Evolutionary conservation across 257 asterid genomes (phyloP), one percentile per base, ranked within the genome.

Genomic region (Paraleonurus japonicus): DNA sequence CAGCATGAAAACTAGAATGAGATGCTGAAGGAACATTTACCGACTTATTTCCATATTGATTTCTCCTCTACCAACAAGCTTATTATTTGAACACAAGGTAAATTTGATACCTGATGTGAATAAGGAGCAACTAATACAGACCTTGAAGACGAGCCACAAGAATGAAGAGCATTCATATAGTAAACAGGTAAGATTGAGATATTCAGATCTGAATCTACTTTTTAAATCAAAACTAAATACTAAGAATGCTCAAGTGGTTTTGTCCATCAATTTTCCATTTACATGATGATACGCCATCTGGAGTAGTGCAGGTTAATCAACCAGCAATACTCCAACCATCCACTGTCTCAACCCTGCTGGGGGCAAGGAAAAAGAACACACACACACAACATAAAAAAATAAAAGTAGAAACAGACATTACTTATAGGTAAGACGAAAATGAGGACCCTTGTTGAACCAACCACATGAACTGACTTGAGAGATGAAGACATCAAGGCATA

Each of bases 401-500:
- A 32, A 12, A 7, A 4, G 6, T n/a, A 23, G 67, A 20, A 53
- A 30, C 26, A 33, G 16, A 10, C 13, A 43, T 19, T 26, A 33
- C 5, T 30, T 35, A 47, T 16, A 16, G 37, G 62, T 5, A 71
- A 2, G 32, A 62, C 35, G 53, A 5, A 3, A 15, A 23, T 17
- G 23, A 68, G 73, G 39, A 15, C 15, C 30, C 10, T 20, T 20
- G 28, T 22, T 22, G 65, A 37, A 72, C 28, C 70, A 66, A 51
- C 72, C 57, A 47, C 47, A 64, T 11, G 45, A 41, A 70, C 69
- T 62, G 57, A 41, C 62, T n/a, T 37, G 41, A 63, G 33, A 59
- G 54, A 71, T 17, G 47, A 55, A 53, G 71, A 26, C 11, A 27
- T 55, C 53, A 45, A 57, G 45, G 33, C 68, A 26, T 59, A 93